Evolutionary conservation across 2,329 filamentous ascomycete species (phyloP).

Genomic region (Aspergillus glaucus): DNA sequence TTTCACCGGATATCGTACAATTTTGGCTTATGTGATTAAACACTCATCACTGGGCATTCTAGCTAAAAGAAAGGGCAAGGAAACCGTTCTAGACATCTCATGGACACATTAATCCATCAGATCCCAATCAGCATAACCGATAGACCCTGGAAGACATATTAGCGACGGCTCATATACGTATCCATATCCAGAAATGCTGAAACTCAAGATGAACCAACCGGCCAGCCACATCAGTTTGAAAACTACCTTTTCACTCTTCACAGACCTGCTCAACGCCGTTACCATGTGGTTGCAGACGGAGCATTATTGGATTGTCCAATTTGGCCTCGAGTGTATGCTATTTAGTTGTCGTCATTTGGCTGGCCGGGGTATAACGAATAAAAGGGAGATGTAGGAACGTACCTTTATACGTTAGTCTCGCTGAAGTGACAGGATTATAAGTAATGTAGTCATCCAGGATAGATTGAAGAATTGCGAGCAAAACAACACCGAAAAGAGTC

Average conservation of each 20-base stretch:
- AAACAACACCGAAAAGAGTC: slow-evolving; percentile 1
- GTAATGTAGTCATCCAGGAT: no score
- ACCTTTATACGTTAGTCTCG: no score
- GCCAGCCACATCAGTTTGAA: slow-evolving; percentile 35
- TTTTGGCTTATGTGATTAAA: slow-evolving; percentile 40
- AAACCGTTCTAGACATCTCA: no score
- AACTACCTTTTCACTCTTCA: slow-evolving; percentile 39
- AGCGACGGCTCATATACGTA: not conserved
- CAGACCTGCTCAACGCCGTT: slow-evolving; percentile 30
- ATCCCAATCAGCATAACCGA: no score
- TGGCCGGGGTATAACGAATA: not conserved
- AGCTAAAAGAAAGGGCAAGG: not conserved
- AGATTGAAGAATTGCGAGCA: no score
- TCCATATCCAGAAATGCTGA: not conserved
- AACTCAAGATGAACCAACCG: not conserved
- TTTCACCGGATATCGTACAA: slow-evolving; percentile 37
- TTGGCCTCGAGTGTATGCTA: slow-evolving; percentile 20
- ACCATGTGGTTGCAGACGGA: slow-evolving; percentile 25
- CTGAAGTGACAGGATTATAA: no score
- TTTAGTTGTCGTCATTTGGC: slow-evolving; percentile 26
- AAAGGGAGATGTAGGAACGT: no score
- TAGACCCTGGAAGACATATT: no score
- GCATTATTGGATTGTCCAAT: slow-evolving; percentile 9
- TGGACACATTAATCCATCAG: no score
- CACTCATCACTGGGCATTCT: slow-evolving; percentile 34